Evolutionary conservation across 345 rosid species (phyloP), one percentile per base, ranked within the genome.

Genomic region (Excoecaria agallocha): DNA sequence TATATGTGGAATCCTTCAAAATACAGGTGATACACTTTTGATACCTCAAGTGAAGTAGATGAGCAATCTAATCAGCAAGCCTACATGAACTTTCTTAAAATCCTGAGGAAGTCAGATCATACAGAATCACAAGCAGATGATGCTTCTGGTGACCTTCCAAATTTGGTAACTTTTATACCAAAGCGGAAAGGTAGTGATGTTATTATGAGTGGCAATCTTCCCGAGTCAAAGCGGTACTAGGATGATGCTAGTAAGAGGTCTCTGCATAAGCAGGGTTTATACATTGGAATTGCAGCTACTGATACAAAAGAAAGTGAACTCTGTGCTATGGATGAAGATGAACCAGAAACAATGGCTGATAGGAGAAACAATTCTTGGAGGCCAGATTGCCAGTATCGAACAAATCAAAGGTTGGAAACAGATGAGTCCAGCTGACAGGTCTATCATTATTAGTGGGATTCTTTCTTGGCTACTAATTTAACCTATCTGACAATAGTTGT

Each of bases 311-410:
- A 39, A 48, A 13, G 5, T 38, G 73, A 77, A 58, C 17, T 59
- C 39, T 10, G 37, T 66, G 52, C 57, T 24, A 72, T 72, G 77
- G 80, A 77, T 17, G 80, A 72, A 68, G 76, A 72, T 67, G 76
- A 66, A 68, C 61, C 63, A 12, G 69, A 77, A 71, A 58, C 78
- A 63, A 72, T 22, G n/a, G 35, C 61, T 48, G 75, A 60, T 57
- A 77, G 66, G 52, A 74, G 66, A 66, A 59, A 25, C 46, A 19
- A 39, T 57, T 69, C 76, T 13, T 68, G 67, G 58, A 87, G 73
- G 84, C 62, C 85, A 15, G 81, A 81, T 20, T 87, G 97, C 15
- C 85, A 78, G 71, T 93, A 93, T 84, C 80, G 98, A 51, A 38
- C 68, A 69, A 93, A 82, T 78, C 76, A 79, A 61, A 79, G 24